Conservation (phyloP, 345 rosid species). For the Eucalyptus cloeziana region DNA sequence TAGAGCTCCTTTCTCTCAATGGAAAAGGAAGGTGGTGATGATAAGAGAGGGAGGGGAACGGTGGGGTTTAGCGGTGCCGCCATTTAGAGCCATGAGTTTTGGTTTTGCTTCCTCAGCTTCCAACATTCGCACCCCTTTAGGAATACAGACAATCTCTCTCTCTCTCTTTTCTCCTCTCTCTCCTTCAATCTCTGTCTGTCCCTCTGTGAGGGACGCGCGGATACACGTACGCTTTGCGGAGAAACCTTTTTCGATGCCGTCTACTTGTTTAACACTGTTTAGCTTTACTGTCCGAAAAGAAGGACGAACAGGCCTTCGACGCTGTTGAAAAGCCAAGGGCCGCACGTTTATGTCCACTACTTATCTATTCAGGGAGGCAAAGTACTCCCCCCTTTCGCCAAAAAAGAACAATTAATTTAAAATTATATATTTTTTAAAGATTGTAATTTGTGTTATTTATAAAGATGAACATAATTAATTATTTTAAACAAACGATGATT, state of each 20-base stretch:
- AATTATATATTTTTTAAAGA: too few relatives aligned
- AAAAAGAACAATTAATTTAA: too few relatives aligned
- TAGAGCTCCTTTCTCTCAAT: neutral
- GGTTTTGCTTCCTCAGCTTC: constrained; percentile 62
- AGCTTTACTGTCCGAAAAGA: neutral
- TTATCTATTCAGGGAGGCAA: neutral
- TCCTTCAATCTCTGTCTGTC: neutral
- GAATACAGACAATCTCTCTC: constrained; percentile 40
- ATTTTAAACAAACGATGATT: neutral
- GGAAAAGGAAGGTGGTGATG: neutral
- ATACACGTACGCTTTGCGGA: neutral
- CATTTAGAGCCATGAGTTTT: neutral
- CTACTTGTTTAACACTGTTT: neutral
- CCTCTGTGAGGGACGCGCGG: neutral
- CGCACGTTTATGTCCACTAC: neutral
- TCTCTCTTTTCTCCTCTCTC: neutral
- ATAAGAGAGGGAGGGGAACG: neutral
- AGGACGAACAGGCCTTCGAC: neutral
- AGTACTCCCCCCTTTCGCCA: neutral
- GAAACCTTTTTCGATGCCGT: neutral
- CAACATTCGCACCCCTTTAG: constrained; percentile 57
- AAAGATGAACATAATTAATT: too few relatives aligned
- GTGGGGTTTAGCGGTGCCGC: neutral
- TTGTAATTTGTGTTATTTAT: too few relatives aligned
- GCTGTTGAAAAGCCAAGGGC: neutral